phyloP scores from a whole-genome alignment of 1,139 yeast species.

The Pichia sp. region DNA sequence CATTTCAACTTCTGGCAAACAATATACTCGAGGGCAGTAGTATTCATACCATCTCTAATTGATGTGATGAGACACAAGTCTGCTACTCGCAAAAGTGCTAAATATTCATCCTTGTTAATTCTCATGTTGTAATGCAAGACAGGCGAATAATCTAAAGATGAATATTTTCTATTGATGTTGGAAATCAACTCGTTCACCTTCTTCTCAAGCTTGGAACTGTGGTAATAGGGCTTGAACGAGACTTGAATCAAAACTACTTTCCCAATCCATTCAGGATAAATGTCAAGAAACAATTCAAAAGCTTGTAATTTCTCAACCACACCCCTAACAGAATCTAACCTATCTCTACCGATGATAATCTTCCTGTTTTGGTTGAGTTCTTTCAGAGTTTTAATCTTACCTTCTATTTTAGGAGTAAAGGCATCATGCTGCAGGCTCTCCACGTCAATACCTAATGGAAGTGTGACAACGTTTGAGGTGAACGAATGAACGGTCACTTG shows the following conservation, averaged over 20 bases:
- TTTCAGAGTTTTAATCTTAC: constrained; percentile 50
- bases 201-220: constrained; percentile 60
- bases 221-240: constrained; percentile 68
- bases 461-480: constrained; percentile 63
- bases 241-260: constrained; percentile 89
- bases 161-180: constrained; percentile 78
- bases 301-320: constrained; percentile 80
- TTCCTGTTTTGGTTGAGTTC: constrained; percentile 70
- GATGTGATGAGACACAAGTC: constrained; percentile 87
- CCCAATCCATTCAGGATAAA: constrained; percentile 90
- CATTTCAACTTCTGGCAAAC: constrained; percentile 73
- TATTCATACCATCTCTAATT: constrained; percentile 94
- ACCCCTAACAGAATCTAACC: constrained; percentile 76
- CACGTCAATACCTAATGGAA: constrained; percentile 86
- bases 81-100: constrained; percentile 82
- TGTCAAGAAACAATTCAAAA: constrained; percentile 72
- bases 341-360: constrained; percentile 78
- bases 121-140: constrained; percentile 90
- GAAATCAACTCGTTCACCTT: constrained; percentile 73
- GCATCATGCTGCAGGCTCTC: constrained; percentile 57
- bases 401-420: constrained; percentile 33
- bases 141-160: constrained; percentile 73
- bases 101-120: constrained; percentile 81
- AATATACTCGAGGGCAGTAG: constrained; percentile 88
- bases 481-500: constrained; percentile 73